phyloP scores from a whole-genome alignment of 129 eudicot genomes.

The Glebionis coronaria region DNA sequence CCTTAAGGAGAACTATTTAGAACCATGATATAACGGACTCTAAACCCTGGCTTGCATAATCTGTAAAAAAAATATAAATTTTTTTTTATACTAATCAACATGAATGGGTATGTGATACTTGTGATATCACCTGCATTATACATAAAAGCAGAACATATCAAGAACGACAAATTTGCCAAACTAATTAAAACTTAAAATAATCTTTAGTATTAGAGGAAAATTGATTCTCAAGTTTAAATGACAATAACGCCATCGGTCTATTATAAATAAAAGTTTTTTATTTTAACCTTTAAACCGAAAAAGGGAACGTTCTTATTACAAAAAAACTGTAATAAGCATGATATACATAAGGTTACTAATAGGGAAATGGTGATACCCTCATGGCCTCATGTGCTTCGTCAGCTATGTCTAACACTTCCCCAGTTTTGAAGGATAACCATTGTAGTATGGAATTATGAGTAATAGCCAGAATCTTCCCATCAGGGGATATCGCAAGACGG shows the following conservation, averaged over 20 bases:
- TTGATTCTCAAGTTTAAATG: too few relatives aligned
- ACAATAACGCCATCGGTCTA: too few relatives aligned
- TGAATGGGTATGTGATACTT: slow-evolving; percentile 57
- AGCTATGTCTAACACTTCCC: slow-evolving; percentile 77
- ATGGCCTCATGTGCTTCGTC: slow-evolving; percentile 94
- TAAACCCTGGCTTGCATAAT: too few relatives aligned
- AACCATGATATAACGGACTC: not conserved
- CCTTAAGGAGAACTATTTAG: too few relatives aligned
- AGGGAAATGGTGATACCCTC: slow-evolving; percentile 40
- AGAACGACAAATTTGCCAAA: not conserved
- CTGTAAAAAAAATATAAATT: not conserved
- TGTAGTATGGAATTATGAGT: slow-evolving; percentile 80
- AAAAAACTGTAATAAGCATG: too few relatives aligned
- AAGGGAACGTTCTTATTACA: too few relatives aligned
- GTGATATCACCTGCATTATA: slow-evolving; percentile 78
- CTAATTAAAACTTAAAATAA: too few relatives aligned
- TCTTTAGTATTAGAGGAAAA: too few relatives aligned
- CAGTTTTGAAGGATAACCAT: slow-evolving; percentile 79
- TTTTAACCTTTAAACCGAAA: too few relatives aligned
- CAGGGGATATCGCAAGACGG: slow-evolving; percentile 77
- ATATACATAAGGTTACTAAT: not conserved
- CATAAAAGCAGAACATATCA: slow-evolving; percentile 6
- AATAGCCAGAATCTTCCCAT: slow-evolving; percentile 85
- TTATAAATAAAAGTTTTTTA: too few relatives aligned
- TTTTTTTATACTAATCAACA: slow-evolving; percentile 44